Conservation (phyloP, 2,329 filamentous ascomycete genomes). For the Alternaria sp. region DNA sequence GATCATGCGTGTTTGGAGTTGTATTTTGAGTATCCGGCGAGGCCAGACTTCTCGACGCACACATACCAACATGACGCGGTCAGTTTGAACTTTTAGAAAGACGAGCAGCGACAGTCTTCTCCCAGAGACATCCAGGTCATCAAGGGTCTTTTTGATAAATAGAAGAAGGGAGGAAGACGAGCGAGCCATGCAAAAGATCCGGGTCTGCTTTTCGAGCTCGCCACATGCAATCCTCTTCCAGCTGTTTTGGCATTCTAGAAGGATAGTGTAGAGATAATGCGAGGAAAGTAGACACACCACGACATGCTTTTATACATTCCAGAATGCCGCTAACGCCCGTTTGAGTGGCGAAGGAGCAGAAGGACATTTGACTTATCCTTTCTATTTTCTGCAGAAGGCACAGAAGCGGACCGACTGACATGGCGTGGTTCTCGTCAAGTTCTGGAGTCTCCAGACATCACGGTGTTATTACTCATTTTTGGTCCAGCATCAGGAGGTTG, state of each 20-base stretch:
- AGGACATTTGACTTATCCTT: background rate
- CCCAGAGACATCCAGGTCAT: background rate
- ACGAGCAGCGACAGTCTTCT: background rate
- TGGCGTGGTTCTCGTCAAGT: fast-evolving
- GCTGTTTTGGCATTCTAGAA: background rate
- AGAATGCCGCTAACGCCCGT: background rate
- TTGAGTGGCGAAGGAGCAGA: background rate
- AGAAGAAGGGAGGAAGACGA: background rate
- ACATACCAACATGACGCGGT: no score
- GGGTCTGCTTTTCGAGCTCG: no score
- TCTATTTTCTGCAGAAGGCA: background rate
- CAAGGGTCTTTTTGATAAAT: background rate
- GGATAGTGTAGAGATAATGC: background rate
- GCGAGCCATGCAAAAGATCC: no score
- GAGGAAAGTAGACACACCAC: background rate
- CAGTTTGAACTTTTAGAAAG: no score
- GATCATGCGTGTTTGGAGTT: background rate
- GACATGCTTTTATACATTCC: background rate
- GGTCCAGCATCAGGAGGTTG: fast-evolving
- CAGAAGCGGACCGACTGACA: background rate
- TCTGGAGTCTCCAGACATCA: background rate
- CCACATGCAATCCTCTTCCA: no score
- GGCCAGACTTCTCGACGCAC: background rate
- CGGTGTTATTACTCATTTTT: background rate
- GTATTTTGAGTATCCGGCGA: background rate